Conservation (phyloP, 495 filamentous ascomycete genomes). For the Daldinia grandis region DNA sequence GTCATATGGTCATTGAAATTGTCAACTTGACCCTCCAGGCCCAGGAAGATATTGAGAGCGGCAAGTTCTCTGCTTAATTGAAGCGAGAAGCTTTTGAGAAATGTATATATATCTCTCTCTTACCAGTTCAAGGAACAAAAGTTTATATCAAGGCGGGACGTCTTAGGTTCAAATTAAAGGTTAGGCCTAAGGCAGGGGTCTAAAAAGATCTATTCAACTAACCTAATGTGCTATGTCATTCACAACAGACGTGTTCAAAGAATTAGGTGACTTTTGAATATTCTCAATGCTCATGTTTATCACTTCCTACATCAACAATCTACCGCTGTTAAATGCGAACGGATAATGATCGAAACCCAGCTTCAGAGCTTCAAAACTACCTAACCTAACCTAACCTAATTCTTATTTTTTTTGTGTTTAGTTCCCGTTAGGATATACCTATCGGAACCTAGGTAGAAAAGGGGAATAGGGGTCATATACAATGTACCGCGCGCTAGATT, state of each 20-base stretch:
- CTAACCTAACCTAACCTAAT: no score
- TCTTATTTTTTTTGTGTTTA: no score
- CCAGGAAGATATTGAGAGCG: constrained; percentile 36
- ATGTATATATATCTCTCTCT: not conserved
- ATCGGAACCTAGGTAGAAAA: no score
- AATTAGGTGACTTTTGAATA: not conserved
- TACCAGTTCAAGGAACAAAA: not conserved
- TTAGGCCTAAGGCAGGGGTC: not conserved
- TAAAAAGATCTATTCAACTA: not conserved
- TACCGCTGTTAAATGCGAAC: no score
- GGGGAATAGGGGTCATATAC: no score
- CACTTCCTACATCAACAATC: no score
- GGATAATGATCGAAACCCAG: no score
- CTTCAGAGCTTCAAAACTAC: no score
- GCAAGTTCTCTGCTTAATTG: not conserved
- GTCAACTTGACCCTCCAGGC: constrained; percentile 43
- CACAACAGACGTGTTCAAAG: not conserved
- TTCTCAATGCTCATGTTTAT: no score
- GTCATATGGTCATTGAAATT: constrained; percentile 45
- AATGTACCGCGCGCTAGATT: no score
- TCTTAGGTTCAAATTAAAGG: not conserved
- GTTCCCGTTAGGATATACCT: no score
- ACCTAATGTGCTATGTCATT: not conserved
- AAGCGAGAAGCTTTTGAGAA: not conserved
- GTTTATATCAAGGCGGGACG: not conserved